Percentiles rank a stretch among this genome's conserved stretches.
Conservation (phyloP, 2,329 filamentous ascomycete species). For the Fusarium sp. region DNA sequence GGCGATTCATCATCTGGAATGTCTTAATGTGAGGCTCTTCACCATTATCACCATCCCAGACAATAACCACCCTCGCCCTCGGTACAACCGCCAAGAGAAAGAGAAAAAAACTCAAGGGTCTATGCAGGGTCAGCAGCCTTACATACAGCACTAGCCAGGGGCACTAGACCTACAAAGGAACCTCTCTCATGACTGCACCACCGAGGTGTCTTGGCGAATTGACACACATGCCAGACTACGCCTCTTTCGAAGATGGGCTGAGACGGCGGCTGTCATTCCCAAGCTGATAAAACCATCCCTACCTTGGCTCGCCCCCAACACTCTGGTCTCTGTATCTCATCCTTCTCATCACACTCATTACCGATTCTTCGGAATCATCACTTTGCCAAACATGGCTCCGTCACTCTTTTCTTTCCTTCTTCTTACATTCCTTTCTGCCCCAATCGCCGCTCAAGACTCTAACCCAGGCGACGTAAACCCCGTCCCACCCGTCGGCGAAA, state of each 20-base stretch:
- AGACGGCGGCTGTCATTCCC: background rate
- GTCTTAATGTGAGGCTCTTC: background rate
- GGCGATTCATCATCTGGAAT: too few relatives aligned
- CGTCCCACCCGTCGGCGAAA: conserved; percentile 35
- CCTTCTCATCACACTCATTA: too few relatives aligned
- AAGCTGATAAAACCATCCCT: conserved; percentile 21
- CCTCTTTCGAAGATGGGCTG: conserved; percentile 17
- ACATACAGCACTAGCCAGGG: conserved; percentile 32
- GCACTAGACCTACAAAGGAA: background rate
- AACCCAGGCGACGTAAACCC: conserved; percentile 39
- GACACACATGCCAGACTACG: conserved; percentile 38
- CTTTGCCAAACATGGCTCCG: conserved; percentile 35
- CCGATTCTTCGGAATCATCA: background rate
- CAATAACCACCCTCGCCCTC: background rate
- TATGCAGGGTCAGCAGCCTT: conserved; percentile 21
- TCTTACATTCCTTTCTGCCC: conserved; percentile 29
- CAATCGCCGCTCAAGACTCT: conserved; percentile 8
- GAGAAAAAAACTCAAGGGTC: background rate
- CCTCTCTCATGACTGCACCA: background rate
- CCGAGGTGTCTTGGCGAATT: conserved; percentile 1
- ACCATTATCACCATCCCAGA: background rate
- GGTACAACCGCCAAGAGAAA: background rate
- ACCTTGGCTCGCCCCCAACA: background rate
- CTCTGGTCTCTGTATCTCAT: background rate
- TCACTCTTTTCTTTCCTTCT: conserved; percentile 41